Percentiles rank a stretch among this genome's conserved stretches.
Evolutionary conservation across 768 basidiomycete species (phyloP).

Genomic region (Tephrocybe sp.): DNA sequence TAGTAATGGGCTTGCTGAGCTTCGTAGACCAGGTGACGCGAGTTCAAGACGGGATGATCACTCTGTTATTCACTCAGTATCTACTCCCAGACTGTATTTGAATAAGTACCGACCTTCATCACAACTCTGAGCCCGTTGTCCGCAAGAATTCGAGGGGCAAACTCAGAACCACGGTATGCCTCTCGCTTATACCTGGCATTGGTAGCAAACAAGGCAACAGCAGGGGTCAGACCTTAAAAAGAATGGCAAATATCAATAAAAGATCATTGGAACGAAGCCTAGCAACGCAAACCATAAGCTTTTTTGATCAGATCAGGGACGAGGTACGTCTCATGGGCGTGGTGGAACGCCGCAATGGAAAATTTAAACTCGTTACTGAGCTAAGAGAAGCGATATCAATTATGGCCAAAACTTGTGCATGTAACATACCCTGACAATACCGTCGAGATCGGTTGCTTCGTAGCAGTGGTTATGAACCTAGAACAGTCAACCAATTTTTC

Average conservation of each 20-base stretch:
- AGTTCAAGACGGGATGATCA: constrained; percentile 66
- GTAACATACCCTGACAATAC: constrained; percentile 59
- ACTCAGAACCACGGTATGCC: constrained; percentile 78
- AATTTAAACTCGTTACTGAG: constrained; percentile 85
- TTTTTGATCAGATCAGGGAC: constrained; percentile 75
- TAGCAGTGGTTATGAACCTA: constrained; percentile 58
- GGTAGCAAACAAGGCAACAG: constrained; percentile 73
- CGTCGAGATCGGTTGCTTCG: constrained; percentile 69
- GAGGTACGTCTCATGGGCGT: constrained; percentile 80
- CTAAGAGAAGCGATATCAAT: constrained; percentile 32
- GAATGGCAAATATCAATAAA: neutral
- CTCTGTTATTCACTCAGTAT: constrained; percentile 38
- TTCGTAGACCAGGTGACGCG: constrained; percentile 78
- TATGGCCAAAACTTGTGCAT: neutral
- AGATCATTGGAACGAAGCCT: neutral
- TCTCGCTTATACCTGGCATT: constrained; percentile 71
- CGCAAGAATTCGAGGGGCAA: constrained; percentile 73
- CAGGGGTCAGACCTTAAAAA: constrained; percentile 59
- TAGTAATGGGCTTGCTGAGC: constrained; percentile 85
- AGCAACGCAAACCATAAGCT: constrained; percentile 54
- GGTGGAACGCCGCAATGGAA: constrained; percentile 74
- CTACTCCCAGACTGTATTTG: too few relatives aligned
- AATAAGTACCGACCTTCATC: too few relatives aligned
- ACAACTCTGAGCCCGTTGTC: constrained; percentile 66
- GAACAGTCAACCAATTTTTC: neutral